phyloP scores from a whole-genome alignment of 352 stramenopile genomes.

The Globisporangium uncinulatum region DNA sequence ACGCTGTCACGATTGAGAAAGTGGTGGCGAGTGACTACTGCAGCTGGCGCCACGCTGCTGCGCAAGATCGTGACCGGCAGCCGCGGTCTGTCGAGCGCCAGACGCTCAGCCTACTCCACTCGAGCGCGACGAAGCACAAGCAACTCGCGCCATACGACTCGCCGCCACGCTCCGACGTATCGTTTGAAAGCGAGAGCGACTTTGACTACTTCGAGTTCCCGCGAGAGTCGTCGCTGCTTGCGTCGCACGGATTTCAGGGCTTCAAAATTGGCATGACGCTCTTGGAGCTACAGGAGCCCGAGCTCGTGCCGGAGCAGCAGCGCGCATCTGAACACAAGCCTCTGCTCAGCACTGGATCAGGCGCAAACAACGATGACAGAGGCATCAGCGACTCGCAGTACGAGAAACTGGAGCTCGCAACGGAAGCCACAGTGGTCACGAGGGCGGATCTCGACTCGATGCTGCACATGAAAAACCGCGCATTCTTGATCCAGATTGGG shows the following conservation, averaged over 20 bases:
- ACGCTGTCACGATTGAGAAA: conserved; percentile 8
- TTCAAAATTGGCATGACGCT: conserved; percentile 10
- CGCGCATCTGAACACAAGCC: conserved; percentile 3
- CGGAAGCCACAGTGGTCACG: conserved; percentile 3
- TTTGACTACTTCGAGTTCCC: conserved; percentile 10
- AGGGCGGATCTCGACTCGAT: conserved; percentile 15
- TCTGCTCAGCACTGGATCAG: background rate
- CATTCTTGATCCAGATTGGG: conserved; percentile 18
- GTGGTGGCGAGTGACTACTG: conserved; percentile 25
- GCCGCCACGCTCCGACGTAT: background rate
- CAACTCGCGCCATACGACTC: background rate
- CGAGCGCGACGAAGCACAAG: background rate
- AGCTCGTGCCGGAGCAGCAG: background rate
- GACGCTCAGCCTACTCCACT: background rate
- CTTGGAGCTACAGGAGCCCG: background rate
- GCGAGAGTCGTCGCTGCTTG: background rate
- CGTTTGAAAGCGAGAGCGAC: conserved; percentile 3
- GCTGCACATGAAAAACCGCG: conserved; percentile 11
- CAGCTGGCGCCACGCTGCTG: conserved; percentile 10
- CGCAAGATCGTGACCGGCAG: background rate
- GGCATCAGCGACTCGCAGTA: background rate
- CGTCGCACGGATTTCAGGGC: conserved; percentile 4
- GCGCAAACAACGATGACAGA: background rate
- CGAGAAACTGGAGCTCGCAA: background rate
- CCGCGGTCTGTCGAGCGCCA: background rate